These are phyloP conservation scores for Aspergillus tubingensis DNA, from an alignment of 2,329 filamentous ascomycete genomes.

Conservation along the genomic window DNA sequence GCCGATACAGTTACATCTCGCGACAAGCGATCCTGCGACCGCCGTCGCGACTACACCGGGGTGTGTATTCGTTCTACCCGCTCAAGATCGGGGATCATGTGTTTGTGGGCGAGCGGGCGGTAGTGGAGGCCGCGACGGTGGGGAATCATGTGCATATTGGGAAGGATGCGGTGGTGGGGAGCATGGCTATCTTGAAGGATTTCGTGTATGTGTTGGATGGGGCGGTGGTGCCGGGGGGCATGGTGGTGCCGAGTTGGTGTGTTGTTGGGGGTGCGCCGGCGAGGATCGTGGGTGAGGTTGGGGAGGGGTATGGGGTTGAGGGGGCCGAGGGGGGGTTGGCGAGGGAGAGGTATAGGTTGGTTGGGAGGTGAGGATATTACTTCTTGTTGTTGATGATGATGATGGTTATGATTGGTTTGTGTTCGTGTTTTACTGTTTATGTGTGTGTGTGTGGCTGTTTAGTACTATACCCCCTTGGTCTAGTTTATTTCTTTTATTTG, in stretches of 20 bases:
- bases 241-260: constrained; percentile 90
- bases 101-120: constrained; percentile 73
- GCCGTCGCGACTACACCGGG: constrained; percentile 78
- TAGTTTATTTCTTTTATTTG: constrained; percentile 7
- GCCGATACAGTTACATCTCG: constrained; percentile 86
- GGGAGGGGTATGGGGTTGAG: constrained; percentile 51
- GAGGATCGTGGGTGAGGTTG: constrained; percentile 75
- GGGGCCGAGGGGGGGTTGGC: constrained; percentile 48
- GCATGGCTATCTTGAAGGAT: constrained; percentile 91
- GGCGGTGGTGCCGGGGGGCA: constrained; percentile 78
- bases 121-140: constrained; percentile 81
- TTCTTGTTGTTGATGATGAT: not conserved
- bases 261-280: constrained; percentile 85
- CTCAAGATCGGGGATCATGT: constrained; percentile 94
- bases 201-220: constrained; percentile 85
- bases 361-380: constrained; percentile 30
- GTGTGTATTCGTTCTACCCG: constrained; percentile 66
- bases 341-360: constrained; percentile 44
- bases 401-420: constrained; percentile 4
- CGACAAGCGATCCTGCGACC: constrained; percentile 77
- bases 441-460: not conserved
- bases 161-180: constrained; percentile 72
- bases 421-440: not conserved
- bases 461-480: not conserved
- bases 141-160: constrained; percentile 87